These are phyloP conservation scores for Hygrocybe coccinea DNA, from an alignment of 768 basidiomycete species.

Conservation along the genomic window DNA sequence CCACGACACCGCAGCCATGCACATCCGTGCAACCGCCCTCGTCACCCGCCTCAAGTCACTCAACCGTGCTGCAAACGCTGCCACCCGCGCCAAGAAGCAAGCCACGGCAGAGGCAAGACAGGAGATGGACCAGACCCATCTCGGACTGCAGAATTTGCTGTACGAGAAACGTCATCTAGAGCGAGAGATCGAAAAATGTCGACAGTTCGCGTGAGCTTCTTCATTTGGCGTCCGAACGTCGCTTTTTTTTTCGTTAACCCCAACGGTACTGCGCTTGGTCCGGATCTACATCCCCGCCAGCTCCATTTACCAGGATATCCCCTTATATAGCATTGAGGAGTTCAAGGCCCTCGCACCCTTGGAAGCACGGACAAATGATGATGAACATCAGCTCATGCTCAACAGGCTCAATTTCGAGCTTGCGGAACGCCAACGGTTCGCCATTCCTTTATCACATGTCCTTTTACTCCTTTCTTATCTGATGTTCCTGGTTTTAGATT, in stretches of 20 bases:
- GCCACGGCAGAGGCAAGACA: conserved; percentile 73
- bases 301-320: conserved; percentile 84
- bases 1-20: conserved; percentile 47
- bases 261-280: background rate
- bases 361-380: conserved; percentile 57
- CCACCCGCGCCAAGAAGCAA: conserved; percentile 63
- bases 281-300: conserved; percentile 34
- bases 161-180: conserved; percentile 90
- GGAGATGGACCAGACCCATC: conserved; percentile 87
- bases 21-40: conserved; percentile 68
- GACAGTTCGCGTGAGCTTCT: conserved; percentile 76
- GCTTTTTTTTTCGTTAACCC: background rate
- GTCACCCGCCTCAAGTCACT: conserved; percentile 75
- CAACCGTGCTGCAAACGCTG: conserved; percentile 68
- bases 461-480: conserved; percentile 29
- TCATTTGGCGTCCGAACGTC: too few species aligned
- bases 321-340: conserved; percentile 64
- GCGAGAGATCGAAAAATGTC: conserved; percentile 87
- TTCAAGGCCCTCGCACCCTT: conserved; percentile 65
- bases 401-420: conserved; percentile 85
- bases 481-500: conserved; percentile 43
- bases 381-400: conserved; percentile 83
- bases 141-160: conserved; percentile 78
- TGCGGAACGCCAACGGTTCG: conserved; percentile 79
- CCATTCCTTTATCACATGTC: conserved; percentile 14